Base-by-base conservation (phyloP, 2,329 filamentous ascomycete species). In the Raffaelea ambrosiae region DNA sequence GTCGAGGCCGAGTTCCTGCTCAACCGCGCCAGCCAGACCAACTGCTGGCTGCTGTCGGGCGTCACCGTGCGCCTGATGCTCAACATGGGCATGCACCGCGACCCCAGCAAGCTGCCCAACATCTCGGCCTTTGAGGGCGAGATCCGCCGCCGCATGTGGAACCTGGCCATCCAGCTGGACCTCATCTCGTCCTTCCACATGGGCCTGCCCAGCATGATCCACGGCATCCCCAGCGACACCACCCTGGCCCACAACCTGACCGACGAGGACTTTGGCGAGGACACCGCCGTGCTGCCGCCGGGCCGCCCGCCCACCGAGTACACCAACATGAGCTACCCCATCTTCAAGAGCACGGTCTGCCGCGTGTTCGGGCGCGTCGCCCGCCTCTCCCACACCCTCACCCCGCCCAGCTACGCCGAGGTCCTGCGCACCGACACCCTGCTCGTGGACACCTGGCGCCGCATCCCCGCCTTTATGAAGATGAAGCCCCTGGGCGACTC, bases 121-220 rank as follows among this genome's bases (percentile, higher is more conserved):
- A 68, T 79, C 29, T 67, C 71, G 2, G 62, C 71, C 0, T 78
- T 73, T 47, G 67, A 76, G 44, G 73, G 72, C 5, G 75, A 79
- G 61, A 76, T 77, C 69, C 66, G 72, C 13, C 65, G 73, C 29
- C 65, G 74, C 14, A 59, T 73, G 54, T 79, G 76, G 76, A 70
- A 73, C 53, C 65, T 77, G 52, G 68, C 71, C 3, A 61, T 68
- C 22, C 78, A 83, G 57, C 70, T 84, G 42, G 83, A 86, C 57
- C 62, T 81, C 3, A 62, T 86, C 4, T 78, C 82, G 22, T 77
- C 79, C 2, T 84, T 84, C 57, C 81, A 86, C 57, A 72, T 84
- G 51, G 83, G 83, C 2, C 66, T 87, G 47, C 83, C 83, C 3
- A 74, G 74, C 57, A 82, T 85, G 77, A 69, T 84, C 40, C 72